Percentiles rank a stretch among this genome's conserved stretches.
phyloP scores from a whole-genome alignment of 805 yeast species.

The Wickerhamomyces queroliae region DNA sequence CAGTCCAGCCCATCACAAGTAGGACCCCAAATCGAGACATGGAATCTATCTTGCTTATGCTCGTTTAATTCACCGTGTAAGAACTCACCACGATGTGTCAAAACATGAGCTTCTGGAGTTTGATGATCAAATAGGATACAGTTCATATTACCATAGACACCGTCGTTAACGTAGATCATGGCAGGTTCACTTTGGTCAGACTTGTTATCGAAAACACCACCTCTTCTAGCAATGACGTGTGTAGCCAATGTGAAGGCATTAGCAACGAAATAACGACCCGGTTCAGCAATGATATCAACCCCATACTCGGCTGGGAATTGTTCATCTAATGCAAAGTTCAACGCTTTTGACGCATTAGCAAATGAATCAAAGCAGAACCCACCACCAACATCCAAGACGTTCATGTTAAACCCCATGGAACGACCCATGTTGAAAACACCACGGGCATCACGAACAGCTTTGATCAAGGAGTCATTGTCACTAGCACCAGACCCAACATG shows the following conservation, averaged over 20 bases:
- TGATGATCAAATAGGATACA: slow-evolving; percentile 93
- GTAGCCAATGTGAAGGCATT: slow-evolving; percentile 80
- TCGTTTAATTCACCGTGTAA: slow-evolving; percentile 27
- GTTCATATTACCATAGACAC: slow-evolving; percentile 93
- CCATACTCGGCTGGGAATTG: slow-evolving; percentile 47
- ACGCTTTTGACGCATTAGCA: slow-evolving; percentile 47
- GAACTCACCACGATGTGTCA: slow-evolving; percentile 48
- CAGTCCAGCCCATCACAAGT: slow-evolving; percentile 97
- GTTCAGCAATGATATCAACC: slow-evolving; percentile 76
- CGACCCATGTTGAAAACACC: slow-evolving; percentile 57
- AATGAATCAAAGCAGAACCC: slow-evolving; percentile 74
- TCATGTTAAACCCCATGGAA: slow-evolving; percentile 40
- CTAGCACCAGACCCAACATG: slow-evolving; percentile 94
- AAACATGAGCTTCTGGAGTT: slow-evolving; percentile 61
- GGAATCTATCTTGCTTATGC: slow-evolving; percentile 16
- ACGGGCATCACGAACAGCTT: slow-evolving; percentile 70
- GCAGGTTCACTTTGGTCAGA: slow-evolving; percentile 32
- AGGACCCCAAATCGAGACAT: slow-evolving; percentile 92
- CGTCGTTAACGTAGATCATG: slow-evolving; percentile 89
- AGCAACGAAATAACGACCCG: slow-evolving; percentile 88
- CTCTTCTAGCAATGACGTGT: slow-evolving; percentile 81
- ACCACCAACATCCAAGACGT: slow-evolving; percentile 83
- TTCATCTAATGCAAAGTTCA: slow-evolving; percentile 47
- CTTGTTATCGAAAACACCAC: slow-evolving; percentile 26
- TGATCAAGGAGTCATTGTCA: slow-evolving; percentile 57